A percentile compares a stretch with the other conserved stretches of the same genome.
These are phyloP conservation scores for Xerocomellus intermedius DNA, from an alignment of 768 basidiomycete genomes.

Conservation along the genomic window DNA sequence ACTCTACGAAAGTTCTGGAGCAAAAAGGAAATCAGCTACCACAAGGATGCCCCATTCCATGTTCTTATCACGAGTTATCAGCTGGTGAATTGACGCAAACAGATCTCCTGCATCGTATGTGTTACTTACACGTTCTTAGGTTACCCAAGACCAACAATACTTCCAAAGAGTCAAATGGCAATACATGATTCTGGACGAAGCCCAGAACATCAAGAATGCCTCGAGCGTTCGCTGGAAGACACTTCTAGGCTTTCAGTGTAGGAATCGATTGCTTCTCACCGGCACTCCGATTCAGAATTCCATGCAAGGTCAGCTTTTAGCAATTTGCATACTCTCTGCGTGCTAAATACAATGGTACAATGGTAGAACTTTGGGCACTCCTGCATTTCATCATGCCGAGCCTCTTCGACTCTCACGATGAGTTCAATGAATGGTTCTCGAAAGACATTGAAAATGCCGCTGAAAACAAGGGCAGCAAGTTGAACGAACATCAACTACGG, in stretches of 20 bases:
- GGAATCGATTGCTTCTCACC: constrained; percentile 91
- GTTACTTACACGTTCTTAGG: constrained; percentile 41
- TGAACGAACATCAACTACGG: constrained; percentile 93
- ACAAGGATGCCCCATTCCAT: constrained; percentile 94
- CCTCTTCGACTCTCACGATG: constrained; percentile 97
- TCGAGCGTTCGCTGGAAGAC: constrained; percentile 97
- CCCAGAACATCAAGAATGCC: constrained; percentile 99
- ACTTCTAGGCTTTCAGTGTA: constrained; percentile 89
- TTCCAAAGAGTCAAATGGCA: constrained; percentile 99
- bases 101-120: background rate
- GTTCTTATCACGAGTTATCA: constrained; percentile 97
- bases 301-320: constrained; percentile 79
- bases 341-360: constrained; percentile 1
- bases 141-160: constrained; percentile 96
- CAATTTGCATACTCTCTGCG: background rate
- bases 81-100: constrained; percentile 51
- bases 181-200: constrained; percentile 99
- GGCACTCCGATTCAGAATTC: constrained; percentile 99
- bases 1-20: constrained; percentile 98
- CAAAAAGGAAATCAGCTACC: constrained; percentile 94
- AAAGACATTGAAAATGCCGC: constrained; percentile 97
- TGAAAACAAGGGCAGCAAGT: constrained; percentile 85
- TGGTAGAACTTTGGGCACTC: constrained; percentile 91
- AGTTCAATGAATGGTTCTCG: constrained; percentile 99
- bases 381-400: constrained; percentile 99